These are phyloP conservation scores for Zymoseptoria pseudotritici DNA, from an alignment of 2,329 filamentous ascomycete genomes.

Conservation along the genomic window DNA sequence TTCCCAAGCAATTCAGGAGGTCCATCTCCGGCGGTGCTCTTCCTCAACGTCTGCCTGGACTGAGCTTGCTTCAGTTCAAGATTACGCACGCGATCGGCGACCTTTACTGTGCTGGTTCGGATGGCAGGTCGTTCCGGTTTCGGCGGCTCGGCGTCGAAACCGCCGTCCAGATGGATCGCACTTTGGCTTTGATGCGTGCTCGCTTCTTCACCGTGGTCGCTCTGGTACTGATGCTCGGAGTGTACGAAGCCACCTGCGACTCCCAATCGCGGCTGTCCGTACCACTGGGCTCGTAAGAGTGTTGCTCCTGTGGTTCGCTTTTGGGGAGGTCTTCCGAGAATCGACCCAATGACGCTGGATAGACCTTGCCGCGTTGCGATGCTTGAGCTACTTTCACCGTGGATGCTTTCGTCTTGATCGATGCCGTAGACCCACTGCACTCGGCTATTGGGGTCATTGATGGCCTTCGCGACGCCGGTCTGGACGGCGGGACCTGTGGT, in stretches of 20 bases:
- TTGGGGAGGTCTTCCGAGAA: slow-evolving; percentile 8
- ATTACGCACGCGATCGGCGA: slow-evolving; percentile 14
- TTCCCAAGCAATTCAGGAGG: not conserved
- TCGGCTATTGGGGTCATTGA: not conserved
- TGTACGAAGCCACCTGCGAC: not conserved
- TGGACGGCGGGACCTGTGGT: not conserved
- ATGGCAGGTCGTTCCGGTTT: not conserved
- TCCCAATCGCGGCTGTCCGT: not conserved
- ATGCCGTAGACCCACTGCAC: not conserved
- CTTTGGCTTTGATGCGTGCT: slow-evolving; percentile 2
- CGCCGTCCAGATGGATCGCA: slow-evolving; percentile 10
- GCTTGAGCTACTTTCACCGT: not conserved
- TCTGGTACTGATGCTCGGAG: not conserved
- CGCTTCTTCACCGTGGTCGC: not conserved
- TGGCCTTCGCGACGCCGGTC: not conserved
- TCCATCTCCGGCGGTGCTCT: not conserved
- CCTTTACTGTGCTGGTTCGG: slow-evolving; percentile 4
- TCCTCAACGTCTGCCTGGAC: not conserved
- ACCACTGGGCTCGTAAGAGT: slow-evolving; percentile 2
- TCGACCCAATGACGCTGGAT: slow-evolving; percentile 6
- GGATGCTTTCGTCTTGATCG: not conserved
- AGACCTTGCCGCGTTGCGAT: slow-evolving; percentile 2
- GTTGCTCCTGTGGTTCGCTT: slow-evolving; percentile 9
- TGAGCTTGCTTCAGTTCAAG: slow-evolving; percentile 9
- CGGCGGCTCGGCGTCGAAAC: slow-evolving; percentile 5